Evolutionary conservation across 192 early-diverging fungal species (phyloP).

Genomic region (Funneliformis mosseae): DNA sequence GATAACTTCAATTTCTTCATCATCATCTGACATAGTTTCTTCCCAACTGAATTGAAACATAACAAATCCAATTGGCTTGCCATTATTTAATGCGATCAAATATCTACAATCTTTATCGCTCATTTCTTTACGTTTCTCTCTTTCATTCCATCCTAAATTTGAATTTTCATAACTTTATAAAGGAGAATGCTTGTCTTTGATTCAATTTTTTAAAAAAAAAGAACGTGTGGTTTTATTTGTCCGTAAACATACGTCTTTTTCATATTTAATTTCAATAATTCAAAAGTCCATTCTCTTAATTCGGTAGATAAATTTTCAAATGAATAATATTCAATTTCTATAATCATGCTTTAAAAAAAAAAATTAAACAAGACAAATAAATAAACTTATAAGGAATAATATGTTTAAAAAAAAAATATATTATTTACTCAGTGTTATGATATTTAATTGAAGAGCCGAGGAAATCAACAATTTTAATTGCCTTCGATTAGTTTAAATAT

Average conservation of each 20-base stretch:
- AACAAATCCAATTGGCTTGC: conserved; percentile 37
- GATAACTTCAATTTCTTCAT: conserved; percentile 47
- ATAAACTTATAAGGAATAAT: not conserved
- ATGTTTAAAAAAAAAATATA: not conserved
- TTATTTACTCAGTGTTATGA: conserved; percentile 12
- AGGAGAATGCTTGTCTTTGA: no score
- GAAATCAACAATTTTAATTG: not conserved
- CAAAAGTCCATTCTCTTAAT: conserved; percentile 53
- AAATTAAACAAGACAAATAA: not conserved
- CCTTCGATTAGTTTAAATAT: not conserved
- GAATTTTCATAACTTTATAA: conserved; percentile 54
- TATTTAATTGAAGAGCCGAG: not conserved
- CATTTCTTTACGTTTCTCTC: conserved; percentile 55
- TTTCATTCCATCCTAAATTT: conserved; percentile 59
- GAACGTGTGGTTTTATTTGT: not conserved
- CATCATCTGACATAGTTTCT: conserved; percentile 56
- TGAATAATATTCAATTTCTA: conserved; percentile 31
- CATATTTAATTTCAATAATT: conserved; percentile 60
- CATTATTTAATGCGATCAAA: conserved; percentile 47
- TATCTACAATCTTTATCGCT: conserved; percentile 51
- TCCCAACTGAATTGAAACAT: conserved; percentile 63
- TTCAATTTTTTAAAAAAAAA: not conserved
- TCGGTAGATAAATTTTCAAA: conserved; percentile 34
- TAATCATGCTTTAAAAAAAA: not conserved
- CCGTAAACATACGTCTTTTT: conserved; percentile 47